Conservation (phyloP, 768 basidiomycete genomes). For the Mycena maculata region DNA sequence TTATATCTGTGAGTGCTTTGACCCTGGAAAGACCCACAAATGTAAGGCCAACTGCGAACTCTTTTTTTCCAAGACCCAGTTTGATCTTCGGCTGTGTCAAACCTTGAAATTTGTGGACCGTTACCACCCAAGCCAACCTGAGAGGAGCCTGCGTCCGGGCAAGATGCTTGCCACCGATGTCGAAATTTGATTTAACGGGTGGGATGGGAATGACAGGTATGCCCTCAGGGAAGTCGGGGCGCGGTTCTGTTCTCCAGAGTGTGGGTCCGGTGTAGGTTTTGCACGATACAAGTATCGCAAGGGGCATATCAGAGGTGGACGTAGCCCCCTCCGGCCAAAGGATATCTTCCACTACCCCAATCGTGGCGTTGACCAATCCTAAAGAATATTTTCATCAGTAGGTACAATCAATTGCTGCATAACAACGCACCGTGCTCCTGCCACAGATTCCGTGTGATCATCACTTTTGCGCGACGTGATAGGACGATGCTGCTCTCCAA, state of each 20-base stretch:
- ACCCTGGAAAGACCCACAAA: conserved; percentile 33
- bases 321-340: conserved; percentile 23
- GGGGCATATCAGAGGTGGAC: conserved; percentile 21
- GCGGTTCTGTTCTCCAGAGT: conserved; percentile 17
- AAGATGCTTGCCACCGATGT: too few relatives aligned
- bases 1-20: conserved; percentile 6
- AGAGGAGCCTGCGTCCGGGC: conserved; percentile 57
- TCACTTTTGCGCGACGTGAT: conserved; percentile 15
- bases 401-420: not conserved
- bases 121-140: conserved; percentile 78
- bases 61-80: conserved; percentile 56
- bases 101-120: conserved; percentile 81
- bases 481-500: conserved; percentile 8
- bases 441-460: conserved; percentile 26
- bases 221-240: conserved; percentile 12
- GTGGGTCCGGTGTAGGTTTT: conserved; percentile 32
- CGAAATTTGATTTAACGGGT: conserved; percentile 26
- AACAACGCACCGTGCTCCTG: not conserved
- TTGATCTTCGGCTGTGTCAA: conserved; percentile 75
- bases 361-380: conserved; percentile 28
- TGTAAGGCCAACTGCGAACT: conserved; percentile 31
- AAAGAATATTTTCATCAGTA: too few relatives aligned
- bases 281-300: conserved; percentile 29
- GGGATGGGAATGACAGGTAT: conserved; percentile 30
- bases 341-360: conserved; percentile 27